phyloP scores from a whole-genome alignment of 441 rosid genomes.

The Hura crepitans region DNA sequence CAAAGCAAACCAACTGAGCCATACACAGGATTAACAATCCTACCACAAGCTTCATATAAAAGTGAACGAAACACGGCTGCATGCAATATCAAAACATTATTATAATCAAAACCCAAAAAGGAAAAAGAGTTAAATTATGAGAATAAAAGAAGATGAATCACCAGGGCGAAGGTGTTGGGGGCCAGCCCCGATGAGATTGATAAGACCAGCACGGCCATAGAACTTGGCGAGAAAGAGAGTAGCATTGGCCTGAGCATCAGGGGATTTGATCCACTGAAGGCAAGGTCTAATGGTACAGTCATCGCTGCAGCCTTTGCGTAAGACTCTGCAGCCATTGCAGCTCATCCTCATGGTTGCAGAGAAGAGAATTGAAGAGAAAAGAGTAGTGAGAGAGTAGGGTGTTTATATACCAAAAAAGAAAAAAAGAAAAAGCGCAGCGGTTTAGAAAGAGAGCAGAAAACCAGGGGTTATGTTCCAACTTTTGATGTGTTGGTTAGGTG shows the following conservation, averaged over 20 bases:
- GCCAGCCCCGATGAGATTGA: slow-evolving; percentile 48
- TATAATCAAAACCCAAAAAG: neutral
- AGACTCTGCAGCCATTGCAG: slow-evolving; percentile 57
- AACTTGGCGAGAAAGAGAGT: slow-evolving; percentile 58
- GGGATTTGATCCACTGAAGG: slow-evolving; percentile 46
- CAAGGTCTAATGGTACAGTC: slow-evolving; percentile 47
- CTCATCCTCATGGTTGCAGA: slow-evolving; percentile 41
- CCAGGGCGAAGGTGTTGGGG: slow-evolving; percentile 44
- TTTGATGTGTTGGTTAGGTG: slow-evolving; percentile 33
- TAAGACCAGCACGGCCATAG: slow-evolving; percentile 58
- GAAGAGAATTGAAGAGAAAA: neutral
- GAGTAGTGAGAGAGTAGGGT: neutral
- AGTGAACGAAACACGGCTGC: slow-evolving; percentile 49
- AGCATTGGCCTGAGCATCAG: slow-evolving; percentile 54
- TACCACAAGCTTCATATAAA: slow-evolving; percentile 56
- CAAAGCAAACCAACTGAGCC: slow-evolving; percentile 51
- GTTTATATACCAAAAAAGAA: slow-evolving; percentile 6
- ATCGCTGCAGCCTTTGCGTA: slow-evolving; percentile 51
- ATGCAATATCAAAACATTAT: slow-evolving; percentile 3
- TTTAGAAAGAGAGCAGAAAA: slow-evolving; percentile 31
- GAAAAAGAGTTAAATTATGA: neutral
- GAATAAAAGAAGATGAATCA: slow-evolving; percentile 18
- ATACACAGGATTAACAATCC: slow-evolving; percentile 45
- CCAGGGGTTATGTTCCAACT: slow-evolving; percentile 28
- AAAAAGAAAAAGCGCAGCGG: slow-evolving; percentile 10